These are phyloP conservation scores for Phytophthora colocasiae DNA, from an alignment of 352 stramenopile species.

Conservation along the genomic window DNA sequence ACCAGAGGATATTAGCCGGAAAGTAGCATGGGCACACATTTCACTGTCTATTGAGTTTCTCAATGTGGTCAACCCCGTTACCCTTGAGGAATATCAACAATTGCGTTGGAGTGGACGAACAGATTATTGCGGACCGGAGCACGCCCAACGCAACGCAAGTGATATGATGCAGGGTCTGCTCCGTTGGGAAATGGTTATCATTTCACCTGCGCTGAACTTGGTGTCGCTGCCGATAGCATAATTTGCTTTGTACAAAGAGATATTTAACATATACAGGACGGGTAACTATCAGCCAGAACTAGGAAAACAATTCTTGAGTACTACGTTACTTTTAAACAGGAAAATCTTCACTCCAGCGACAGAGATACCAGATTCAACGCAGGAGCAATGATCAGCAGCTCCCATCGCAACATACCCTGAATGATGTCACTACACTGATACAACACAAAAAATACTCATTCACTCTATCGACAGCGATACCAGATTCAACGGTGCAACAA, in stretches of 20 bases:
- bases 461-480: too few relatives aligned
- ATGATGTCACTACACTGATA: slow-evolving; percentile 10
- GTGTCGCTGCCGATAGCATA: slow-evolving; percentile 17
- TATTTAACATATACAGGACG: too few relatives aligned
- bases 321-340: too few relatives aligned
- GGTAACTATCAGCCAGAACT: too few relatives aligned
- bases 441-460: too few relatives aligned
- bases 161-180: slow-evolving; percentile 49
- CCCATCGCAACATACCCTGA: too few relatives aligned
- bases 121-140: slow-evolving; percentile 44
- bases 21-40: slow-evolving; percentile 45
- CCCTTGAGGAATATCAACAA: slow-evolving; percentile 32
- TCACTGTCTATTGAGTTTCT: slow-evolving; percentile 54
- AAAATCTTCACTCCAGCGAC: slow-evolving; percentile 21
- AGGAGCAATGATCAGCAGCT: too few relatives aligned
- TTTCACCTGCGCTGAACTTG: slow-evolving; percentile 38
- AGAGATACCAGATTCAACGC: slow-evolving; percentile 32
- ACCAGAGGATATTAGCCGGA: slow-evolving; percentile 3
- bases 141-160: slow-evolving; percentile 46
- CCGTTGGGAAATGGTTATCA: slow-evolving; percentile 48
- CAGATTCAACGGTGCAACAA: slow-evolving; percentile 40
- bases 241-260: too few relatives aligned
- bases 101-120: slow-evolving; percentile 51
- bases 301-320: too few relatives aligned
- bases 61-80: slow-evolving; percentile 36